A percentile compares a stretch with the other conserved stretches of the same genome.
These are phyloP conservation scores for Candida sanyaensis DNA, from an alignment of 1,139 yeast genomes.

Conservation along the genomic window DNA sequence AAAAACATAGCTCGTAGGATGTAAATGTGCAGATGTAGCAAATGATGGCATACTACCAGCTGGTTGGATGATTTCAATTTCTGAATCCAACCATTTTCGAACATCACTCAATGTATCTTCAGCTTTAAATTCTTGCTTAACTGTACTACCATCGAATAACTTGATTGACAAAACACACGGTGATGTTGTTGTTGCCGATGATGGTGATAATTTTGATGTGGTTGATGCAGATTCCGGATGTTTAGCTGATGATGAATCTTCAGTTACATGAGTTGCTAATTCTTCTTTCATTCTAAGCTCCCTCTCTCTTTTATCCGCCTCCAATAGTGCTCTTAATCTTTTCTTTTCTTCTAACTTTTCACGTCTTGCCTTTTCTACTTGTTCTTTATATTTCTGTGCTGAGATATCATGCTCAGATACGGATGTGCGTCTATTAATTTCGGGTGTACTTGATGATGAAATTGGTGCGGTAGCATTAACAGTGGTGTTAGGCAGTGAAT, in stretches of 20 bases:
- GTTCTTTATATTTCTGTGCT: conserved; percentile 36
- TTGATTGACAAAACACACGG: conserved; percentile 51
- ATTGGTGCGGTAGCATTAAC: too few relatives aligned
- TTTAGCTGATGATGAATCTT: not conserved
- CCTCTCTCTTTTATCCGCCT: conserved; percentile 56
- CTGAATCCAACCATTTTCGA: conserved; percentile 61
- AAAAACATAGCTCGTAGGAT: conserved; percentile 39
- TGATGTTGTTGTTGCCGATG: not conserved
- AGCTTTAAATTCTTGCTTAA: conserved; percentile 43
- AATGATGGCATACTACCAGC: conserved; percentile 35
- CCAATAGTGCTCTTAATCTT: conserved; percentile 51
- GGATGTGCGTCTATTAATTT: not conserved
- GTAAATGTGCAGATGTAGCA: conserved; percentile 34
- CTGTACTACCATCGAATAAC: conserved; percentile 54
- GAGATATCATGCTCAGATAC: conserved; percentile 8
- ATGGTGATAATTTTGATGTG: not conserved
- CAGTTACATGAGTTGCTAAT: not conserved
- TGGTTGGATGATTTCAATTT: conserved; percentile 31
- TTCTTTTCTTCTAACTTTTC: conserved; percentile 51
- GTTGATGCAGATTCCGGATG: not conserved
- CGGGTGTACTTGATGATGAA: not conserved
- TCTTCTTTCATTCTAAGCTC: conserved; percentile 43
- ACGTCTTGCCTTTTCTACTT: conserved; percentile 34
- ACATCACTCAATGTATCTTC: conserved; percentile 53
- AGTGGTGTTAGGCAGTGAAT: too few relatives aligned